Conservation (phyloP, 2,329 filamentous ascomycete genomes). For the Biscogniauxia marginata region DNA sequence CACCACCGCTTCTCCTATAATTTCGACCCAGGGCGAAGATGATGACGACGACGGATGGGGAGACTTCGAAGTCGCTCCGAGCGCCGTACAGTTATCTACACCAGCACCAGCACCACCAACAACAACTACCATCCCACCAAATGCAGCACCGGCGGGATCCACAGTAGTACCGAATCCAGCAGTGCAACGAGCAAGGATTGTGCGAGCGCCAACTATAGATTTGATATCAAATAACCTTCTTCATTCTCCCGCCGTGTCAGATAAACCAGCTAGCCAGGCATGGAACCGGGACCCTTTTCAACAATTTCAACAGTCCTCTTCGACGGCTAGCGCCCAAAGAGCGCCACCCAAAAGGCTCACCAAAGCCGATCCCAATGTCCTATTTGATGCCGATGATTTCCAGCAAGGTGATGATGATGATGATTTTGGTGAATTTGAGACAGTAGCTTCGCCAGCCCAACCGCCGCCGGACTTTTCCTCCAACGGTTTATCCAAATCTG, state of each 20-base stretch:
- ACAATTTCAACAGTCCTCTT: constrained; percentile 7
- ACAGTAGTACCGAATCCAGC: constrained; percentile 6
- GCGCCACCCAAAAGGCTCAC: constrained; percentile 9
- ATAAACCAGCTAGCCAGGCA: constrained; percentile 5
- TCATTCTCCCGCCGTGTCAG: constrained; percentile 10
- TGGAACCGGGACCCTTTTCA: constrained; percentile 9
- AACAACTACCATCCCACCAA: background rate
- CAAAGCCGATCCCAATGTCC: constrained; percentile 49
- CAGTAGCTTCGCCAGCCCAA: constrained; percentile 34
- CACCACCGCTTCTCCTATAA: constrained; percentile 5
- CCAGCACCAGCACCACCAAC: constrained; percentile 17
- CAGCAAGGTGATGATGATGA: constrained; percentile 48
- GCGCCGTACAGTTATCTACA: constrained; percentile 22
- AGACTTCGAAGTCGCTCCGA: constrained; percentile 61
- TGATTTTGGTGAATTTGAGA: constrained; percentile 63
- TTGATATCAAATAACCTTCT: constrained; percentile 52
- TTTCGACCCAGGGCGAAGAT: constrained; percentile 26
- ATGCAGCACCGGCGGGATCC: constrained; percentile 4
- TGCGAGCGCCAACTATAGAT: constrained; percentile 52
- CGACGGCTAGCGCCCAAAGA: constrained; percentile 12
- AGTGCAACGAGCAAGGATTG: constrained; percentile 31
- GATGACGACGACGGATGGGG: constrained; percentile 67
- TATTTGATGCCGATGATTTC: constrained; percentile 66
- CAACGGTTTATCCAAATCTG: constrained; percentile 33
- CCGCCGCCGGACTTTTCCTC: constrained; percentile 38